phyloP scores from a whole-genome alignment of 352 stramenopile genomes.

The Pilasporangium apinafurcum region DNA sequence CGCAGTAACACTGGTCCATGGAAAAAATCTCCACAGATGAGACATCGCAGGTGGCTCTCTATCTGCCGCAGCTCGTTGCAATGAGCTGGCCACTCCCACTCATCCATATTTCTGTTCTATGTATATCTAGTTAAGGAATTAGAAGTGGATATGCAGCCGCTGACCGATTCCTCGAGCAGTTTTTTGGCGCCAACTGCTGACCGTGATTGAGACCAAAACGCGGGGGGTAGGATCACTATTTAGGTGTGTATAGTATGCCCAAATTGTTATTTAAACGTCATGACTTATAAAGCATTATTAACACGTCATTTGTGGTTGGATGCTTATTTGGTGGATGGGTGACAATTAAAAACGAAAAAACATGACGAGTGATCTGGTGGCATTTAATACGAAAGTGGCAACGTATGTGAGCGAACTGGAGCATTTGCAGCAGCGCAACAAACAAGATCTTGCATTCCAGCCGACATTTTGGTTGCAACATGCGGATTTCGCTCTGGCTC shows the following conservation, averaged over 20 bases:
- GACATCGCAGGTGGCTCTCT: conserved; percentile 67
- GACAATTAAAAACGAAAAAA: background rate
- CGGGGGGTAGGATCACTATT: no score
- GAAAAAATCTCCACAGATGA: conserved; percentile 83
- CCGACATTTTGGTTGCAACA: conserved; percentile 77
- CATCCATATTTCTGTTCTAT: no score
- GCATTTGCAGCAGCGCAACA: conserved; percentile 47
- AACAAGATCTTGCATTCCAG: conserved; percentile 48
- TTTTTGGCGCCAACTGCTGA: no score
- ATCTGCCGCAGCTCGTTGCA: conserved; percentile 60
- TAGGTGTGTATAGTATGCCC: no score
- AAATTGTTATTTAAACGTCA: no score
- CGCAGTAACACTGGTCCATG: conserved; percentile 72
- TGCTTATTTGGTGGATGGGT: no score
- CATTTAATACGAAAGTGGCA: conserved; percentile 46
- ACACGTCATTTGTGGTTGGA: no score
- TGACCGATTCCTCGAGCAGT: no score
- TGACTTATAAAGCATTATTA: no score
- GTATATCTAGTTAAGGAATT: no score
- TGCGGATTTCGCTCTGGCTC: conserved; percentile 67
- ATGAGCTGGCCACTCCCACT: conserved; percentile 70
- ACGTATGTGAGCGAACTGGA: conserved; percentile 56
- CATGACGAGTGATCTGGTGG: conserved; percentile 51
- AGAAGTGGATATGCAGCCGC: no score
- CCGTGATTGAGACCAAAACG: no score